Percentiles rank a stretch among this genome's conserved stretches.
phyloP scores from a whole-genome alignment of 139 green algal species.

The Gonium pectorale region DNA sequence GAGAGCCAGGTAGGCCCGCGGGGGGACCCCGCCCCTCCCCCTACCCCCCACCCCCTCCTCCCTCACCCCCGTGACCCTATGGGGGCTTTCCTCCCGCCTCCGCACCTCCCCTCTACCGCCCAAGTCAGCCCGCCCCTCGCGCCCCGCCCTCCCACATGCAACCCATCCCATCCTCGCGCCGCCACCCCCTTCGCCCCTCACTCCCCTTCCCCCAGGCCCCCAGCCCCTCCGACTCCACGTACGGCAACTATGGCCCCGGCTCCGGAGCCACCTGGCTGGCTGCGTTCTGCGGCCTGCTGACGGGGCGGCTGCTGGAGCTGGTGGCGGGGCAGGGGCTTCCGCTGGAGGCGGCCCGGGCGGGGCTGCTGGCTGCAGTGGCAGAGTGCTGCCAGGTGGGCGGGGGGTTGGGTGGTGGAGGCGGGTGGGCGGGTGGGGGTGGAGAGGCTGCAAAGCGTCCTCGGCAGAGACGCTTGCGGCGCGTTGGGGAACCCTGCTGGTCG shows the following conservation, averaged over 20 bases:
- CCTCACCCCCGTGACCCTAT: no score
- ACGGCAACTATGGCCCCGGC: neutral
- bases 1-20: slow-evolving; percentile 21
- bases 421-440: no score
- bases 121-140: no score
- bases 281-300: slow-evolving; percentile 30
- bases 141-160: no score
- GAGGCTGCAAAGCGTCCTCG: no score
- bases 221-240: neutral
- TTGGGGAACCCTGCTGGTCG: no score
- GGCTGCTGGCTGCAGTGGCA: neutral
- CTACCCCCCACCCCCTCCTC: neutral
- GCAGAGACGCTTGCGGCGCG: no score
- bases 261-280: slow-evolving; percentile 42
- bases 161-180: no score
- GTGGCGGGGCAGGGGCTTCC: slow-evolving; percentile 2
- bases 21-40: no score
- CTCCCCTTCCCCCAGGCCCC: neutral
- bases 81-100: no score
- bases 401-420: neutral
- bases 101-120: no score
- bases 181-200: neutral
- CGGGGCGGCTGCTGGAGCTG: neutral
- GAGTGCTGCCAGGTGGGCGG: slow-evolving; percentile 21
- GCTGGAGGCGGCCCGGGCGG: neutral